Evolutionary conservation across 768 basidiomycete genomes (phyloP).

Genomic region (Strobilomyces dryophilus): DNA sequence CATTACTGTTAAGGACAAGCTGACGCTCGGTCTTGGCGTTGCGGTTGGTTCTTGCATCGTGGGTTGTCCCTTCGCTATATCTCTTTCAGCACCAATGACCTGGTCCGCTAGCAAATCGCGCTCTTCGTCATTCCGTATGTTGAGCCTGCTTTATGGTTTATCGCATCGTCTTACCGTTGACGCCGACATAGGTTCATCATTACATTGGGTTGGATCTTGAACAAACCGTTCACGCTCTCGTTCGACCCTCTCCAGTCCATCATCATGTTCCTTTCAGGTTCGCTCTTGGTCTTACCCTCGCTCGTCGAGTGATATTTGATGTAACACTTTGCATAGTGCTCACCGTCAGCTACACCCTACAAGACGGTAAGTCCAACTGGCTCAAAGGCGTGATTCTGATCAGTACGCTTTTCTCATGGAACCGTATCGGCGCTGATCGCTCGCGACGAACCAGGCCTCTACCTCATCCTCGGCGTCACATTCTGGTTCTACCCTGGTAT

Average conservation of each 20-base stretch:
- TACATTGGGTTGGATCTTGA: conserved; percentile 74
- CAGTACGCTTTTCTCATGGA: conserved; percentile 33
- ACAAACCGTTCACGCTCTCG: conserved; percentile 73
- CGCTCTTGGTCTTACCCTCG: conserved; percentile 18
- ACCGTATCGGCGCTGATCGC: not conserved
- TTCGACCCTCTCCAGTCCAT: conserved; percentile 85
- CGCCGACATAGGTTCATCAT: conserved; percentile 55
- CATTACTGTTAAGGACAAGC: conserved; percentile 84
- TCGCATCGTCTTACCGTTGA: conserved; percentile 7
- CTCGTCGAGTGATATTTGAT: not conserved
- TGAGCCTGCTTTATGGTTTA: too few species aligned
- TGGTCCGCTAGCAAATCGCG: conserved; percentile 56
- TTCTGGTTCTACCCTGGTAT: conserved; percentile 53
- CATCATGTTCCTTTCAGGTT: conserved; percentile 19
- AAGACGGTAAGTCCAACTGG: conserved; percentile 90
- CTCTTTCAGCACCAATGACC: not conserved
- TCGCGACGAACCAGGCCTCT: conserved; percentile 38
- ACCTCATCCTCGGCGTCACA: conserved; percentile 51
- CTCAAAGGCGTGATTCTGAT: conserved; percentile 85
- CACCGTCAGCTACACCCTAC: conserved; percentile 81
- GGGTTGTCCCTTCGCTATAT: conserved; percentile 27
- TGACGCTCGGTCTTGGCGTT: conserved; percentile 82
- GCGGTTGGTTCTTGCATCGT: conserved; percentile 87
- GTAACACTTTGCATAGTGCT: conserved; percentile 46
- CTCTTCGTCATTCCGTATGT: conserved; percentile 63